Conservation (phyloP, 257 asterid genomes). For the Solanum bukasovii region DNA sequence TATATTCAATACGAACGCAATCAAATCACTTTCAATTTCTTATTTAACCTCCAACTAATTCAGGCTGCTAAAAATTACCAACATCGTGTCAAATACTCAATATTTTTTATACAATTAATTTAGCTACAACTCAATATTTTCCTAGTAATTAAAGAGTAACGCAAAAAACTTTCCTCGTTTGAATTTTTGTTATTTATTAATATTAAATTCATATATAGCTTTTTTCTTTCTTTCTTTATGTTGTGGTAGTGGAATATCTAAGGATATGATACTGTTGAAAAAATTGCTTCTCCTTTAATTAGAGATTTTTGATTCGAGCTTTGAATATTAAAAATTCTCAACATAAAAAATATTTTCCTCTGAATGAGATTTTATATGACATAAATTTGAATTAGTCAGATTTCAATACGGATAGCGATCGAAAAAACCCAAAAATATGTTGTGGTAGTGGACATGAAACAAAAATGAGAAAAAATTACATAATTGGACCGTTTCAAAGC, state of each 20-base stretch:
- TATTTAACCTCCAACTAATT: not conserved
- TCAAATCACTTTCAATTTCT: not conserved
- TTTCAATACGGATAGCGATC: accelerated
- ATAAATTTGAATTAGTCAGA: accelerated
- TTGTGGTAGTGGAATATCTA: not conserved
- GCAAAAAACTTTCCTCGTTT: not conserved
- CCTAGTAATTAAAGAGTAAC: not conserved
- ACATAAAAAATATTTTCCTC: too few relatives aligned
- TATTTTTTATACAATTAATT: not conserved
- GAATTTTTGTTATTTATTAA: not conserved
- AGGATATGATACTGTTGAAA: not conserved
- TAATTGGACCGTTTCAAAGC: conserved; percentile 1
- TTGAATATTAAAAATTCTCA: not conserved
- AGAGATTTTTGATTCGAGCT: not conserved
- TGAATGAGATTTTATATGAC: accelerated
- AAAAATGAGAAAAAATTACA: not conserved
- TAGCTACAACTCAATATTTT: not conserved
- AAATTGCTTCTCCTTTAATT: too few relatives aligned
- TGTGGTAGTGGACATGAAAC: not conserved
- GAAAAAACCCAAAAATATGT: too few relatives aligned
- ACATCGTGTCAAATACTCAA: not conserved
- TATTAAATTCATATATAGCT: not conserved
- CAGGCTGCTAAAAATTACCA: not conserved
- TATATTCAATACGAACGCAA: not conserved
- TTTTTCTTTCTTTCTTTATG: too few relatives aligned